Evolutionary conservation across 768 basidiomycete genomes (phyloP).

Genomic region (Exidia glandulosa): DNA sequence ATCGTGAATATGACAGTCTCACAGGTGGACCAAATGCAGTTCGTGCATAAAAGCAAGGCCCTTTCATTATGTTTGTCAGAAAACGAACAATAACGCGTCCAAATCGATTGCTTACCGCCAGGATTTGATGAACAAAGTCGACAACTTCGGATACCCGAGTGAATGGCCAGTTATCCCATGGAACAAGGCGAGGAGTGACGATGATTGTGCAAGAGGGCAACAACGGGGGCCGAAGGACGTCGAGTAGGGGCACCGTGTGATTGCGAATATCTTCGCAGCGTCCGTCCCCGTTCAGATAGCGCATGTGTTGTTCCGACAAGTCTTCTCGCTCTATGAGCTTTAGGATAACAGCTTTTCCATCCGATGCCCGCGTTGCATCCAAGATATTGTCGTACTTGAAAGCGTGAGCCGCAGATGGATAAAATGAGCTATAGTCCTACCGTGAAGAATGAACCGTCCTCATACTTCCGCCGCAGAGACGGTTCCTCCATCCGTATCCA

Average conservation of each 20-base stretch:
- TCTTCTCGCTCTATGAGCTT: no score
- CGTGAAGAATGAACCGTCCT: background rate
- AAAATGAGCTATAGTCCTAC: no score
- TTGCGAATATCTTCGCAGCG: no score
- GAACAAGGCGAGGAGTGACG: background rate
- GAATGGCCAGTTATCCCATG: background rate
- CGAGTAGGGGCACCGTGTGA: background rate
- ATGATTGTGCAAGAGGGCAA: background rate
- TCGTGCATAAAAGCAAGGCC: background rate
- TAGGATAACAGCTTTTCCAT: no score
- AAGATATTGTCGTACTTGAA: no score
- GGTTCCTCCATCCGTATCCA: background rate
- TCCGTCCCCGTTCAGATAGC: no score
- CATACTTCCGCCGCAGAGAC: background rate
- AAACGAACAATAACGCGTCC: background rate
- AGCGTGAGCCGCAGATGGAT: no score
- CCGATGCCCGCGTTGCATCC: no score
- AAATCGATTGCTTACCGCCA: background rate
- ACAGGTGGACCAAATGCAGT: background rate
- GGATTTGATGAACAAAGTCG: background rate
- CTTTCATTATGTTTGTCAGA: background rate
- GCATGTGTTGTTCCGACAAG: no score
- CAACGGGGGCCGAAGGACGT: background rate
- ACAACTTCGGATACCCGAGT: background rate
- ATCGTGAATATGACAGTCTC: background rate